Evolutionary conservation across 306 rosid species (phyloP).

Genomic region (Cucumis cinereus): DNA sequence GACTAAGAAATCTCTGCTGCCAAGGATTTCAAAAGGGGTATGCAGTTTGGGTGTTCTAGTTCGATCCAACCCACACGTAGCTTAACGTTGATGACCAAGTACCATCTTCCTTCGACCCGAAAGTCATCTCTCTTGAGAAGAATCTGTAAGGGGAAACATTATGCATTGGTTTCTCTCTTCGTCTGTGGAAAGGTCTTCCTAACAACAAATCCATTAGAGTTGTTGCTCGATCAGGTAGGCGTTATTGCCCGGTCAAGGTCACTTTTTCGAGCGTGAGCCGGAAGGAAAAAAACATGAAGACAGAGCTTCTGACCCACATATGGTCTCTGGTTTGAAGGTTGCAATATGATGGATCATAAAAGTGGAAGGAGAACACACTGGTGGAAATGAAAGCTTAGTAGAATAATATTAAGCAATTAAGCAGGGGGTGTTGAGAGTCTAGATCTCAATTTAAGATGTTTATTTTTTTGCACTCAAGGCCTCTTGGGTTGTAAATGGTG

Average conservation of each 20-base stretch:
- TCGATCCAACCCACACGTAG: neutral
- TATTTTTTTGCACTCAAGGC: neutral
- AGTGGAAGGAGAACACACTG: neutral
- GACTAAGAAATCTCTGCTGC: neutral
- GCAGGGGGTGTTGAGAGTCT: neutral
- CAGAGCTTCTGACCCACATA: neutral
- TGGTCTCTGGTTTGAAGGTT: neutral
- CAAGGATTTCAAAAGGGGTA: neutral
- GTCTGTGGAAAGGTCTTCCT: neutral
- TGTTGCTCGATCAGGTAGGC: neutral
- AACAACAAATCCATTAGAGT: neutral
- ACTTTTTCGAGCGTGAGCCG: neutral
- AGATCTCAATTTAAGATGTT: neutral
- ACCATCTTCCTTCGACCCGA: neutral
- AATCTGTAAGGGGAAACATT: neutral
- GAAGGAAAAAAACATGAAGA: neutral
- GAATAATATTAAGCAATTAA: neutral
- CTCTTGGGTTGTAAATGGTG: neutral
- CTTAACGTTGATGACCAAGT: neutral
- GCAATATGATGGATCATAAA: neutral
- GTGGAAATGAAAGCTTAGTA: neutral
- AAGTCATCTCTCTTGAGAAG: neutral
- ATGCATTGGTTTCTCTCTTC: neutral
- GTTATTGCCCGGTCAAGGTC: neutral
- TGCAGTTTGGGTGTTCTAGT: neutral